Evolutionary conservation across 2,329 filamentous ascomycete genomes (phyloP).

Genomic region (Fusarium keratoplasticum): DNA sequence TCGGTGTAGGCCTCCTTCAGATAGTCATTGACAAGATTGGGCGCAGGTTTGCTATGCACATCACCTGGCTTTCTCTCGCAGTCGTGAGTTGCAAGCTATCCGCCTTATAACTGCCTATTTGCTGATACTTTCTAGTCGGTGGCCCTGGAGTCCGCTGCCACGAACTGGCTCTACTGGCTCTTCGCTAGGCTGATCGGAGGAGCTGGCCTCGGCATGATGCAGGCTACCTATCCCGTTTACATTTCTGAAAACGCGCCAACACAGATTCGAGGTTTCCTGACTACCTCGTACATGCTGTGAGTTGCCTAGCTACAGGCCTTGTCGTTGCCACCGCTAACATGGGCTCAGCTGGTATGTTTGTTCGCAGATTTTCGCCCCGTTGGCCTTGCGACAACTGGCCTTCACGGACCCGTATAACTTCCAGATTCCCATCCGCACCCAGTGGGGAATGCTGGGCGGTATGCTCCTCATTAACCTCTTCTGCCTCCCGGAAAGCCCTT

Average conservation of each 20-base stretch:
- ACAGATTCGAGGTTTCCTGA: background rate
- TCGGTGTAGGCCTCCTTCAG: slow-evolving; percentile 90
- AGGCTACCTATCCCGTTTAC: slow-evolving; percentile 3
- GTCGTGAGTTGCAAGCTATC: slow-evolving; percentile 15
- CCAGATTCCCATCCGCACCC: slow-evolving; percentile 1
- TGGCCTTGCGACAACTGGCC: slow-evolving; percentile 8
- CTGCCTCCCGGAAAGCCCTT: slow-evolving; percentile 6
- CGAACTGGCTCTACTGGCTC: slow-evolving; percentile 46
- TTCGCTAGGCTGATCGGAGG: slow-evolving; percentile 35
- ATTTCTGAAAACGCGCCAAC: background rate
- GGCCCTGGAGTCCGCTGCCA: slow-evolving; percentile 31
- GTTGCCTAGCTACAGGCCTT: background rate
- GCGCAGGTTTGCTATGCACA: slow-evolving; percentile 56
- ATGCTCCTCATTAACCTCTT: slow-evolving; percentile 14
- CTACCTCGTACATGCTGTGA: slow-evolving; percentile 1
- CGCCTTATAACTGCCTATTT: background rate
- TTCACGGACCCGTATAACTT: slow-evolving; percentile 13
- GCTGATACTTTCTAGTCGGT: background rate
- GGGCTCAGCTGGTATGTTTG: slow-evolving; percentile 68
- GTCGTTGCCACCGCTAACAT: slow-evolving; percentile 54
- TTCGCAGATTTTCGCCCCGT: slow-evolving; percentile 8
- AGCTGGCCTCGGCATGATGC: slow-evolving; percentile 69
- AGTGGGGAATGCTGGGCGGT: slow-evolving; percentile 11
- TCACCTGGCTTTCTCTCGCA: background rate
- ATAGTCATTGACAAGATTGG: slow-evolving; percentile 86